Evolutionary conservation across 2,329 filamentous ascomycete genomes (phyloP), one percentile per base, ranked within the genome.

Genomic region (Apiospora marii): DNA sequence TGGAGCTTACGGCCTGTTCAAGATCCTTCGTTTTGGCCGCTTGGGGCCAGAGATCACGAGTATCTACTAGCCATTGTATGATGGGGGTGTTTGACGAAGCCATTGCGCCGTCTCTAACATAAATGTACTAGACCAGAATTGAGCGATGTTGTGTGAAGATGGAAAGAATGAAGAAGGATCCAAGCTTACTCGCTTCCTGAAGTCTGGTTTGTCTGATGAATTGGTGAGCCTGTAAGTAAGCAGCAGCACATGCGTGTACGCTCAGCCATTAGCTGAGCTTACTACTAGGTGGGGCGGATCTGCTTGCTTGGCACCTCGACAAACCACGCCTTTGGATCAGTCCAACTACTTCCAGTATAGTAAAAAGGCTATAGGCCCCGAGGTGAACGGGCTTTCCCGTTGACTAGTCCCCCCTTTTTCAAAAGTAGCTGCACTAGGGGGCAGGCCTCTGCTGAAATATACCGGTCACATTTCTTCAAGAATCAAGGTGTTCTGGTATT

Each of bases 61-160:
- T 92, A 81, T 92, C 90, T 49, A 92, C 81, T 71, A 91, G 82
- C 88, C 90, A 92, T 81, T 91, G 89, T 73, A 90, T 83, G 69
- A 91, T 82, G 67, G 82, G 79, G 1, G 83, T 81, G 41, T 78
- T 75, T 58, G 72, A 73, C 68, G 78, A 76, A 71, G 75, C 74
- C 27, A 53, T 70, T 79, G 81, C 80, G 71, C 71, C 75, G 73
- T 72, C 49, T 61, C 12, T 41, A 27, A 19, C 19, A 43, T 48
- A 27, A 51, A 27, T 48, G 24, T 51, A 27, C 16, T 27, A 73
- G 49, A 30, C 13, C 19, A n/a, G 19, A 41, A n/a, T n/a, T 30
- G 24, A 14, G 27, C 2, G 53, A 61, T 5, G 16, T 61, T 64
- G 34, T 24, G 19, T 41, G 58, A 72, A 67, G 67, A 67, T 58